phyloP scores from a whole-genome alignment of 2,329 filamentous ascomycete genomes.

The Mariannaea elegans region DNA sequence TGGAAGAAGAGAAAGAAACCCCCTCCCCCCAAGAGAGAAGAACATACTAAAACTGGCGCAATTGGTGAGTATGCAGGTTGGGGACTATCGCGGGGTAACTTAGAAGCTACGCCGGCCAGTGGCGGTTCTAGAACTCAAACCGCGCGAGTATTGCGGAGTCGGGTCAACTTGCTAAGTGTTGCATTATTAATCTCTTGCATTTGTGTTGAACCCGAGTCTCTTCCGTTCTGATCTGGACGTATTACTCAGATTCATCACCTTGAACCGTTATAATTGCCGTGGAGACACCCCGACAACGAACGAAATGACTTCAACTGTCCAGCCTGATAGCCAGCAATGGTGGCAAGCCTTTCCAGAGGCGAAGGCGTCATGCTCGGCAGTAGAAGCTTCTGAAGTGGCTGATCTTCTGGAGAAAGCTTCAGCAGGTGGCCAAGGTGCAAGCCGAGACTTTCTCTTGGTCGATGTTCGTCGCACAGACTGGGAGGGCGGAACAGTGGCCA shows the following conservation, averaged over 20 bases:
- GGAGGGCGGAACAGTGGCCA: conserved; percentile 67
- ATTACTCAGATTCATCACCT: background rate
- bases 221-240: background rate
- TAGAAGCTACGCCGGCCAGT: background rate
- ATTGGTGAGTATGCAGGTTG: background rate
- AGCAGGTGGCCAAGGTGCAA: conserved; percentile 38
- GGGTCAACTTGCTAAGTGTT: background rate
- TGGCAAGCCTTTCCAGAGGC: conserved; percentile 55
- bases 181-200: background rate
- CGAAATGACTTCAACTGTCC: conserved; percentile 35
- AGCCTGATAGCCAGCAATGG: conserved; percentile 44
- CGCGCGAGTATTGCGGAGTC: background rate
- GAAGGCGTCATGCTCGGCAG: conserved; percentile 47
- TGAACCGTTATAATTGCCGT: too few species aligned
- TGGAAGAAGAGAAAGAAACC: too few species aligned
- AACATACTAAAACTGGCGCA: too few species aligned
- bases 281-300: background rate
- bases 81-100: background rate
- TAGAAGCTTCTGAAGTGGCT: conserved; percentile 53
- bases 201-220: background rate
- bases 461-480: conserved; percentile 64
- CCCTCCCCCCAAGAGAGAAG: too few species aligned
- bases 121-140: background rate
- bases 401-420: conserved; percentile 50
- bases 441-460: conserved; percentile 55